Conservation (phyloP, 148 eudicot genomes). For the Simmondsia chinensis region DNA sequence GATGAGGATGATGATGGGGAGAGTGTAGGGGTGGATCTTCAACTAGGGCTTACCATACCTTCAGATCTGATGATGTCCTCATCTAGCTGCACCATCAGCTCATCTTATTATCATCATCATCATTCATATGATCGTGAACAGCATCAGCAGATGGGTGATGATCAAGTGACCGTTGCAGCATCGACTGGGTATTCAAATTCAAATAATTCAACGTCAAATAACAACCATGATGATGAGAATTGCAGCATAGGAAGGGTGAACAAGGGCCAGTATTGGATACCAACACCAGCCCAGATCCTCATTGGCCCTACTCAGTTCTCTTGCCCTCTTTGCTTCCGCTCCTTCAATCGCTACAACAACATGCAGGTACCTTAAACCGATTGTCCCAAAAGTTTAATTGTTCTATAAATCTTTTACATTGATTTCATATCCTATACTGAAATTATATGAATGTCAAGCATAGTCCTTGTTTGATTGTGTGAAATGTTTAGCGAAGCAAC, state of each 20-base stretch:
- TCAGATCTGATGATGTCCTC: too few species aligned
- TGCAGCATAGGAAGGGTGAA: slow-evolving; percentile 26
- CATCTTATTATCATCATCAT: slow-evolving; percentile 43
- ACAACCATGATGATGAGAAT: slow-evolving; percentile 1
- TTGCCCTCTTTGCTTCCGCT: slow-evolving; percentile 86
- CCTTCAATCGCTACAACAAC: slow-evolving; percentile 96
- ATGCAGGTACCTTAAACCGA: too few species aligned
- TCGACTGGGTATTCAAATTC: background rate
- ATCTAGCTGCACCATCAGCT: too few species aligned
- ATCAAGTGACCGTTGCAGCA: background rate
- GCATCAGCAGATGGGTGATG: background rate
- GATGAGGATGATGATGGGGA: slow-evolving; percentile 24
- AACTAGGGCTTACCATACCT: slow-evolving; percentile 93
- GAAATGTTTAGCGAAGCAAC: too few species aligned
- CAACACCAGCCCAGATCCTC: slow-evolving; percentile 91
- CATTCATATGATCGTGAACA: slow-evolving; percentile 11
- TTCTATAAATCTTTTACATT: too few species aligned
- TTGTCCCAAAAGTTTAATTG: too few species aligned
- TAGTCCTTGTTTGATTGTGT: too few species aligned
- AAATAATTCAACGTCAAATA: background rate
- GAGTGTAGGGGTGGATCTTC: slow-evolving; percentile 59
- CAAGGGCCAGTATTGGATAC: slow-evolving; percentile 95
- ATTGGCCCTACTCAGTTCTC: slow-evolving; percentile 97
- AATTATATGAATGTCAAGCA: too few species aligned
- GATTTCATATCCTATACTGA: too few species aligned